These are phyloP conservation scores for Trichoderma parareesei DNA, from an alignment of 495 filamentous ascomycete genomes.

Conservation along the genomic window DNA sequence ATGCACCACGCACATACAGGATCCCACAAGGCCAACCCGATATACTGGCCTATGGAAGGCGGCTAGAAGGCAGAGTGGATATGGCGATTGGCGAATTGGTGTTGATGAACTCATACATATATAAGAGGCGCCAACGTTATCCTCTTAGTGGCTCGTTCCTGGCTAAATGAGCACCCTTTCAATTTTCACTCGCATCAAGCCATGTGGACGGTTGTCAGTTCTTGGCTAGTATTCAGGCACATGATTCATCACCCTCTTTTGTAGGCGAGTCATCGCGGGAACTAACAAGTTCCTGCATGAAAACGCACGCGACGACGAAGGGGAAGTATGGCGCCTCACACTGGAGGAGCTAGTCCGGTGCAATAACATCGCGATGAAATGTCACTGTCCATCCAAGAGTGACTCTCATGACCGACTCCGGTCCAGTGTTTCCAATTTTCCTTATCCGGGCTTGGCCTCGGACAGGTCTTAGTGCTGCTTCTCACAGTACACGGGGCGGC, in stretches of 20 bases:
- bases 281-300: neutral
- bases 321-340: neutral
- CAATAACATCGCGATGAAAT: neutral
- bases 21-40: neutral
- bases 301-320: neutral
- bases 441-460: too few species aligned
- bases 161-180: neutral
- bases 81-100: neutral
- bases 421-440: neutral
- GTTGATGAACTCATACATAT: neutral
- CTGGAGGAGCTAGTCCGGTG: neutral
- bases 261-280: neutral
- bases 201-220: neutral
- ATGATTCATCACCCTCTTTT: neutral
- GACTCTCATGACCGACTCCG: neutral
- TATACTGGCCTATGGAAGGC: neutral
- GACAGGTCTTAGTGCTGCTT: too few species aligned
- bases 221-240: neutral
- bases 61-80: neutral
- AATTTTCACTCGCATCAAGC: neutral
- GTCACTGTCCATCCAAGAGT: neutral
- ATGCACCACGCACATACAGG: neutral
- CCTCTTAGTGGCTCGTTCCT: neutral
- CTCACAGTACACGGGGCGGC: too few species aligned
- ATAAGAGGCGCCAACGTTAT: conserved; percentile 4